A percentile compares a stretch with the other conserved stretches of the same genome.
Evolutionary conservation across 805 yeast genomes (phyloP).

Genomic region (Groenewaldozyma salmanticensis): DNA sequence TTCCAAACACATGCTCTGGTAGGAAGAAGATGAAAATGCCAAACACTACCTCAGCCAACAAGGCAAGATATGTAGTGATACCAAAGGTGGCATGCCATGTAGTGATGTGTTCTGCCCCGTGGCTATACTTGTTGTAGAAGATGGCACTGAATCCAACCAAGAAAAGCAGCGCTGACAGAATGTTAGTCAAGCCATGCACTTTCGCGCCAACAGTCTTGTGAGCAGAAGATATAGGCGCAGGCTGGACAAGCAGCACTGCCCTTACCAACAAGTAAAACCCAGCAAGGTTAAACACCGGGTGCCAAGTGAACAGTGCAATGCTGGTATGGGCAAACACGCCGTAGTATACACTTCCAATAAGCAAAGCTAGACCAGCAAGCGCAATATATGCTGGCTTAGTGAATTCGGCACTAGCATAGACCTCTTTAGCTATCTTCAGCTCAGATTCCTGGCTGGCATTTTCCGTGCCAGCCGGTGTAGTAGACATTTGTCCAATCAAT

Average conservation of each 20-base stretch:
- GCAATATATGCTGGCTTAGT: neutral
- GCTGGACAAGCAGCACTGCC: constrained; percentile 22
- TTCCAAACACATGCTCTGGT: constrained; percentile 20
- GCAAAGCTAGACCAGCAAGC: constrained; percentile 1
- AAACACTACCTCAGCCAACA: constrained; percentile 13
- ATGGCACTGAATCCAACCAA: constrained; percentile 16
- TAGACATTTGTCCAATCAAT: neutral
- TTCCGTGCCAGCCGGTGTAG: too few species aligned
- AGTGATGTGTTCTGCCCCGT: constrained; percentile 18
- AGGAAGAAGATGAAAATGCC: constrained; percentile 23
- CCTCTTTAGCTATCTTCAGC: constrained; percentile 1
- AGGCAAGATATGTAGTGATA: constrained; percentile 13
- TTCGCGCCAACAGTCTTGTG: constrained; percentile 20
- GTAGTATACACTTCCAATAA: neutral
- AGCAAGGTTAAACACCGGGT: constrained; percentile 19
- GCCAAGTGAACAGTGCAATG: constrained; percentile 20
- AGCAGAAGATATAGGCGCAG: constrained; percentile 14
- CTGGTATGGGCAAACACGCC: neutral
- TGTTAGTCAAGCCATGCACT: constrained; percentile 21
- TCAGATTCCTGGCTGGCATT: neutral
- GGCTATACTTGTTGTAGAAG: constrained; percentile 19
- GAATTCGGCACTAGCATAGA: neutral
- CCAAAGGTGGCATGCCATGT: constrained; percentile 24
- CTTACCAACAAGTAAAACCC: constrained; percentile 20
- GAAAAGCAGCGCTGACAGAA: constrained; percentile 12